Conservation (phyloP, 768 basidiomycete species). For the Wakefieldia striispora region DNA sequence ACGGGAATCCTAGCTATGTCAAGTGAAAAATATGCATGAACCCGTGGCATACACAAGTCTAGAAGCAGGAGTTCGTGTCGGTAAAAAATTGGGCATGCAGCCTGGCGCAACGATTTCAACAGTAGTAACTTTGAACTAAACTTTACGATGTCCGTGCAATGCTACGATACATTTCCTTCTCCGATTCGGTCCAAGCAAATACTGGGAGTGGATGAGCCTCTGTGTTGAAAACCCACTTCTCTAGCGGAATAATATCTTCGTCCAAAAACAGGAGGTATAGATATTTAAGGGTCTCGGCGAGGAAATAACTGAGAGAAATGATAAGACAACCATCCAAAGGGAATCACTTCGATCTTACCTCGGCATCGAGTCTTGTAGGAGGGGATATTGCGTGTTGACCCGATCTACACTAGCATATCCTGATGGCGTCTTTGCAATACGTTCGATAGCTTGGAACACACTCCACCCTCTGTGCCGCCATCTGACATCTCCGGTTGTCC, state of each 20-base stretch:
- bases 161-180: constrained; percentile 39
- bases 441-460: constrained; percentile 66
- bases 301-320: constrained; percentile 40
- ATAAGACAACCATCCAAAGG: too few relatives aligned
- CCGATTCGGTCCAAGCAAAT: constrained; percentile 58
- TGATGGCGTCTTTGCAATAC: constrained; percentile 49
- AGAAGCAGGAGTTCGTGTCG: too few relatives aligned
- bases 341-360: constrained; percentile 39
- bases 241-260: constrained; percentile 54
- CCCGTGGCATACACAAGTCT: too few relatives aligned
- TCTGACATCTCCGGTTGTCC: constrained; percentile 58
- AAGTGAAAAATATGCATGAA: too few relatives aligned
- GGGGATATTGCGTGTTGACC: constrained; percentile 43
- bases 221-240: constrained; percentile 62
- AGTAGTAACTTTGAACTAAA: neutral
- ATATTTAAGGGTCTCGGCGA: constrained; percentile 69
- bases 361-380: constrained; percentile 62
- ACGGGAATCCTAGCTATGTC: too few relatives aligned
- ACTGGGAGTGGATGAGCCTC: constrained; percentile 79
- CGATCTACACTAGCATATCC: constrained; percentile 62
- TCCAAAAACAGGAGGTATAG: constrained; percentile 68
- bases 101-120: neutral
- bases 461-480: constrained; percentile 75
- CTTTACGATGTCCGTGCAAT: neutral
- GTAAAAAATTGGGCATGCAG: too few relatives aligned